Percentiles rank a stretch among this genome's conserved stretches.
These are phyloP conservation scores for Podila clonocystis DNA, from an alignment of 192 early-diverging fungal species.

Conservation along the genomic window DNA sequence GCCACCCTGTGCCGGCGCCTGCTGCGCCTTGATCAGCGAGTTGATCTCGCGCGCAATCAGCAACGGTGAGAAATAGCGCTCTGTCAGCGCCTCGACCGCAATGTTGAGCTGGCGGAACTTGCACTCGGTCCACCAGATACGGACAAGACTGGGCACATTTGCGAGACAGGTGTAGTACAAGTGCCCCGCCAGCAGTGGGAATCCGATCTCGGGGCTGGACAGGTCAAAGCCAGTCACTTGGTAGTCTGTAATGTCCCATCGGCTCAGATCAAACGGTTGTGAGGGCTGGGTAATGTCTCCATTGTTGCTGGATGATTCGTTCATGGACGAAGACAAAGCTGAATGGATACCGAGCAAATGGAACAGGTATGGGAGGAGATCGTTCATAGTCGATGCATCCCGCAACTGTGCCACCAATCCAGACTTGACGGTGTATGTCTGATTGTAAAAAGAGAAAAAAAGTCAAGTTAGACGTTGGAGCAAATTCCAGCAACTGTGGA, in stretches of 20 bases:
- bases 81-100: conserved; percentile 80
- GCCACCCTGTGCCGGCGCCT: conserved; percentile 56
- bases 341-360: conserved; percentile 67
- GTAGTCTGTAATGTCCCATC: conserved; percentile 74
- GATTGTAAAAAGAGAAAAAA: conserved; percentile 5
- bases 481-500: background rate
- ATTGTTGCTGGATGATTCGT: conserved; percentile 20
- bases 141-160: conserved; percentile 74
- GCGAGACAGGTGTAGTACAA: conserved; percentile 72
- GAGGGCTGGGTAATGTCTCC: conserved; percentile 18
- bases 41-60: conserved; percentile 73
- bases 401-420: conserved; percentile 67
- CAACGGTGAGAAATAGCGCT: conserved; percentile 72
- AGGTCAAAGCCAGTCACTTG: conserved; percentile 65
- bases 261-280: conserved; percentile 70
- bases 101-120: conserved; percentile 79
- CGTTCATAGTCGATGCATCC: conserved; percentile 54
- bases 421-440: conserved; percentile 74
- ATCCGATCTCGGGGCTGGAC: conserved; percentile 57
- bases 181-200: conserved; percentile 77
- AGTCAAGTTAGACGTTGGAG: background rate
- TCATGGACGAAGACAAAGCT: conserved; percentile 40
- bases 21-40: conserved; percentile 51
- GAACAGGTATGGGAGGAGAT: conserved; percentile 72
- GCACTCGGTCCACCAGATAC: conserved; percentile 85